Evolutionary conservation across 306 rosid genomes (phyloP).

Genomic region (Fragaria iinumae): DNA sequence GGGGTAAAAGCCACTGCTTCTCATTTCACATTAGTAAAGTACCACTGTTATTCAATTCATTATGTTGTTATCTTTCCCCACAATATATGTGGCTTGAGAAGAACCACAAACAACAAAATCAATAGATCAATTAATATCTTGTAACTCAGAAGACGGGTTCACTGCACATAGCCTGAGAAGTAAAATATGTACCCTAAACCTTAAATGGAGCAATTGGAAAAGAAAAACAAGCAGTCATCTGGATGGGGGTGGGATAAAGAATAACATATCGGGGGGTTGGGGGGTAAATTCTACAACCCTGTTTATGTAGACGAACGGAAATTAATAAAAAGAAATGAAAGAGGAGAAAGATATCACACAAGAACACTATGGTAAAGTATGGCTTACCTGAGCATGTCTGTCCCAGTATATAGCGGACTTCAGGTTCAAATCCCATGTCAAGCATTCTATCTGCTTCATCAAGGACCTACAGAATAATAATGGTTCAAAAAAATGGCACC

Average conservation of each 20-base stretch:
- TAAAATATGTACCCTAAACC: not conserved
- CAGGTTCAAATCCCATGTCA: slow-evolving; percentile 94
- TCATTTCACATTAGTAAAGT: not conserved
- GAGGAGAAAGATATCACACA: not conserved
- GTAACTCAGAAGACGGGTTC: not conserved
- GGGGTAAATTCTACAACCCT: not conserved
- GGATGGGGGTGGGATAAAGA: not conserved
- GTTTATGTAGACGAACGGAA: not conserved
- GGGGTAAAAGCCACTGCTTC: not conserved
- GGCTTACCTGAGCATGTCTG: slow-evolving; percentile 73
- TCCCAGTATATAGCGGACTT: slow-evolving; percentile 84
- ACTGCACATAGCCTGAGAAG: not conserved
- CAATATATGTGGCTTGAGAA: not conserved
- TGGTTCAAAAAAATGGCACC: not conserved
- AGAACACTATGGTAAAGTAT: slow-evolving; percentile 13
- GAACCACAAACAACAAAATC: not conserved
- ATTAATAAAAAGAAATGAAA: not conserved
- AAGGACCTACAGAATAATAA: slow-evolving; percentile 57
- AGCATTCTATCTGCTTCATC: slow-evolving; percentile 99
- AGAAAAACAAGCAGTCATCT: not conserved
- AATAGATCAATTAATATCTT: not conserved
- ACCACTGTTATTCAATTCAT: not conserved
- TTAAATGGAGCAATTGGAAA: not conserved
- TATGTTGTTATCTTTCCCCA: not conserved
- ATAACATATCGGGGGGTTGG: not conserved